Evolutionary conservation across 306 rosid genomes (phyloP), one percentile per base, ranked within the genome.

Genomic region (Sphenostylis stenocarpa): DNA sequence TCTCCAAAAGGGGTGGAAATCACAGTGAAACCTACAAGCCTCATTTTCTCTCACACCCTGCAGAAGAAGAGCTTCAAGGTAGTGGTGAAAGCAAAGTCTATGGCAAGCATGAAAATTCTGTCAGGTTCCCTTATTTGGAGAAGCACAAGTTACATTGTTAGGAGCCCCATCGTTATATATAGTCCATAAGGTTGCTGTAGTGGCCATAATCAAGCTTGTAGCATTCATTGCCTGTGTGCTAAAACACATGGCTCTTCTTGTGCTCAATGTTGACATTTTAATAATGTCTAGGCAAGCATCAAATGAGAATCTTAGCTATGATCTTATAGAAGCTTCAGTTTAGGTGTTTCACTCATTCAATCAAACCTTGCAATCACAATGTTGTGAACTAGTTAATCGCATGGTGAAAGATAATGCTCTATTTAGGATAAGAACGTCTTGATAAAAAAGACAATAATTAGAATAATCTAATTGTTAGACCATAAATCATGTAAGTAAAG

Each of bases 161-260:
- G 92, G 70, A 95, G 97, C 34, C 94, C 97, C 29, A 71, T 95
- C 56, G 97, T 95, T 33, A 51, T 95, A 47, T 89, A 89, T 21
- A 85, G 84, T 44, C 87, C 87, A 21, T 48, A 26, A 70, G 26
- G 69, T n/a, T 44, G 6, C 5, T 16, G 5, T 7, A 21, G 31
- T 64, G 39, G 49, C 41, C 70, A 26, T 20, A 20, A 64, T 4
- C 29, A 36, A 17, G 16, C 52, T 21, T 39, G 20, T 21, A 39
- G 29, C 49, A 36, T 38, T 38, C 49, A 49, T 51, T 48, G 48
- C 28, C 0, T 51, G 26, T 36, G 5, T 79, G 72, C 56, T 70
- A 24, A 38, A 26, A 53, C 24, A 34, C 39, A 1, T 31, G 26
- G 20, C 21, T 39, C 28, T 49, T 81, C 56, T 52, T 70, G 31